Evolutionary conservation across 2,329 filamentous ascomycete species (phyloP).

Genomic region (Colletotrichum abscissum): DNA sequence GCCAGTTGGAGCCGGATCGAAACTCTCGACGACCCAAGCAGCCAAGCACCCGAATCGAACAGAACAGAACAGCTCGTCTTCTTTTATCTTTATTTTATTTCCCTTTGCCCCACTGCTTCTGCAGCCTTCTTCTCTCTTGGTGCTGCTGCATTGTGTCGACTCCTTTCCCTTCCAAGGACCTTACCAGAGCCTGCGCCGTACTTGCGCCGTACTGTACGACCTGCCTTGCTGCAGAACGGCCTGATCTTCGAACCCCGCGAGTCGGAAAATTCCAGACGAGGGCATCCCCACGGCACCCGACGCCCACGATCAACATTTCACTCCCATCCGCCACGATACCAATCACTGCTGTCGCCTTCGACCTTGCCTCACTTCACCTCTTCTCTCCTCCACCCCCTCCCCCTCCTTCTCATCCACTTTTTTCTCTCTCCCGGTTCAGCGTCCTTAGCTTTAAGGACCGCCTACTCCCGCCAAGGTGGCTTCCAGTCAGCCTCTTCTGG

Average conservation of each 20-base stretch:
- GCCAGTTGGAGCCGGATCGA: conserved; percentile 15
- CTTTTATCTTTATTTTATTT: neutral
- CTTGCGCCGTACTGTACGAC: neutral
- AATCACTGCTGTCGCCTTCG: conserved; percentile 5
- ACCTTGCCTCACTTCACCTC: conserved; percentile 31
- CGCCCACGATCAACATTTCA: conserved; percentile 8
- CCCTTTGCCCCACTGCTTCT: conserved; percentile 11
- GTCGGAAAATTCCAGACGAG: conserved; percentile 30
- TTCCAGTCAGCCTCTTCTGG: conserved; percentile 67
- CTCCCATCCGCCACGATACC: conserved; percentile 8
- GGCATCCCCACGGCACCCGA: conserved; percentile 30
- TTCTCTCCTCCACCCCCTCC: conserved; percentile 23
- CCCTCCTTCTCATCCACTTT: conserved; percentile 10
- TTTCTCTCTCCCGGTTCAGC: conserved; percentile 23
- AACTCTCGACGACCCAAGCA: neutral
- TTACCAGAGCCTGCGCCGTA: neutral
- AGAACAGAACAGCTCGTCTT: neutral
- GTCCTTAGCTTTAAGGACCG: conserved; percentile 39
- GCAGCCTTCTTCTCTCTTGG: neutral
- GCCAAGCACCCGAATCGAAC: neutral
- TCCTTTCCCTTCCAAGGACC: neutral
- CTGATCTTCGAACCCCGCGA: conserved; percentile 31
- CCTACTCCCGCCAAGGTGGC: conserved; percentile 66
- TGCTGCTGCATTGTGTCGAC: neutral
- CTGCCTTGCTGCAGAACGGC: conserved; percentile 28